Evolutionary conservation across 2,329 filamentous ascomycete genomes (phyloP), one percentile per base, ranked within the genome.

Genomic region (Incumbomyces lentus): DNA sequence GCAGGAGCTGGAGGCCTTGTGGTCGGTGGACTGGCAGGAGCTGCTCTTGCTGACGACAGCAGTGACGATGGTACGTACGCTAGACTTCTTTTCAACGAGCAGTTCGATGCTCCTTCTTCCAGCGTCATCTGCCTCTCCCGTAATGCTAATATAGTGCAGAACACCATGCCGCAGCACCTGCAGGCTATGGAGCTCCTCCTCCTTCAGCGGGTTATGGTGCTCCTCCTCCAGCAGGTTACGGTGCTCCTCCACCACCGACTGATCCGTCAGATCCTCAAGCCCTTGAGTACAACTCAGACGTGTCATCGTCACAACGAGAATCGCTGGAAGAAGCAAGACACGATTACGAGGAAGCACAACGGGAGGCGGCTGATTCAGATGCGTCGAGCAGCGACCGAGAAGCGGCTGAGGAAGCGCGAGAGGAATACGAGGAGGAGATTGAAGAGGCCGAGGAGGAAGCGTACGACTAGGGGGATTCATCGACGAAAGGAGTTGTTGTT

Each of bases 351-450:
- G 47, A 55, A 16, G 48, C 47, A 11, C 43, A 50, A 37, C 26
- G 26, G 7, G 35, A 52, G n/a, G 47, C 50, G 34, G 48, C 42
- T 12, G 53, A 50, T 38, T 52, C 49, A 11, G 36, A 47, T 26
- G 46, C 52, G 17, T 52, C 47, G 6, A 55, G 51, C 37, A 52
- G 51, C 31, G 53, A 52, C 41, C 32, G 47, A n/a, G 53, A 55
- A 34, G 51, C 50, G n/a, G 30, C 47, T 8, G 31, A 44, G 32
- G 51, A 55, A 39, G 53, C 52, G 16, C 30, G 45, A 32, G 49
- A 48, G 39, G 51, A 50, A 16, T 53, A 53, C 42, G 36, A 46
- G 7, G 50, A 49, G 33, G 51, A 53, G 29, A 49, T 53, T 30
- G 51, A 52, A 39, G 41, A 44, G 17, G 41, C 41, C 16, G 10